Percentiles rank a stretch among this genome's conserved stretches.
These are phyloP conservation scores for Gracilariopsis chorda DNA, from an alignment of 23 red algal genomes.

Conservation along the genomic window DNA sequence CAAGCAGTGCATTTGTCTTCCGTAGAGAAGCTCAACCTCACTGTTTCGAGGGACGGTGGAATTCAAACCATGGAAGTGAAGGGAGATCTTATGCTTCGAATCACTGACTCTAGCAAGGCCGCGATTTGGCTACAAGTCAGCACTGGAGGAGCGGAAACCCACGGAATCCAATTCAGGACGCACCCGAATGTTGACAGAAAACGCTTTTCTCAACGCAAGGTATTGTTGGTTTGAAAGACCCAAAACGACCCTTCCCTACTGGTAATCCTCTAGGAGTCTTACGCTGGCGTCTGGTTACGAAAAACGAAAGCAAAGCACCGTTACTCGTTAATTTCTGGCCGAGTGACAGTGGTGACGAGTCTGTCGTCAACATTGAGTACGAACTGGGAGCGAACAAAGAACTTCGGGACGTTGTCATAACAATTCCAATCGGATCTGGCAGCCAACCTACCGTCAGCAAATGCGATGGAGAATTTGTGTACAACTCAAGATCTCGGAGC, in stretches of 20 bases:
- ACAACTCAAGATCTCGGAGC: conserved; percentile 61
- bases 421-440: conserved; percentile 72
- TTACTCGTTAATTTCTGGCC: conserved; percentile 97
- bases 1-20: conserved; percentile 82
- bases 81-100: conserved; percentile 87
- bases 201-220: conserved; percentile 64
- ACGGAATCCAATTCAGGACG: conserved; percentile 78
- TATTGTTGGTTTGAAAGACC: conserved; percentile 78
- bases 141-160: conserved; percentile 51
- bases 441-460: conserved; percentile 70
- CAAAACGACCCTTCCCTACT: conserved; percentile 78
- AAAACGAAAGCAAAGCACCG: conserved; percentile 84
- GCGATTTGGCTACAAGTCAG: conserved; percentile 51
- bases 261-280: conserved; percentile 89
- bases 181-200: conserved; percentile 95
- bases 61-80: conserved; percentile 93
- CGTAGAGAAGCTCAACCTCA: conserved; percentile 74
- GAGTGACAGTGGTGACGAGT: conserved; percentile 74
- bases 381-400: conserved; percentile 71
- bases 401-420: conserved; percentile 78
- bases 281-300: conserved; percentile 82
- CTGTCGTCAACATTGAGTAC: conserved; percentile 93
- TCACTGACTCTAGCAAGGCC: conserved; percentile 78
- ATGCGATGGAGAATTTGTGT: conserved; percentile 86
- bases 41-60: conserved; percentile 79